Percentiles rank a stretch among this genome's conserved stretches.
phyloP scores from a whole-genome alignment of 2,329 filamentous ascomycete species.

The Apiospora marii region DNA sequence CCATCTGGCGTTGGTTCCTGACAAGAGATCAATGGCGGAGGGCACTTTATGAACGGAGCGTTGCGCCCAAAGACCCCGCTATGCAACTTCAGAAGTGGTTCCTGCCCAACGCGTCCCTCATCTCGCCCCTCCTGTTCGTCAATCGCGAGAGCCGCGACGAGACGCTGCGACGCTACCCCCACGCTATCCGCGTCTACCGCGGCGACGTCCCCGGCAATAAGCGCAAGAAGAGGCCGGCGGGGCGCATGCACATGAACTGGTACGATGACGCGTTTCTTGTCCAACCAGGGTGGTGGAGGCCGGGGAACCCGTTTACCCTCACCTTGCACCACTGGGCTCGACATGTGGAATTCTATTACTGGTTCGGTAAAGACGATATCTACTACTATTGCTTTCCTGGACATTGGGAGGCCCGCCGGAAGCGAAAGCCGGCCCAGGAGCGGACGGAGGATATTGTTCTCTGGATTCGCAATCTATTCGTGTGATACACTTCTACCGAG shows the following conservation, averaged over 20 bases:
- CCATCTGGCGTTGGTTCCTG: neutral
- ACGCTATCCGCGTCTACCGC: neutral
- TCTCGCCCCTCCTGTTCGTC: neutral
- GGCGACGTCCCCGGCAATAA: too few relatives aligned
- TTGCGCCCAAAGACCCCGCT: neutral
- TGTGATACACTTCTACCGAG: too few relatives aligned
- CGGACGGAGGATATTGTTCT: too few relatives aligned
- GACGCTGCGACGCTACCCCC: neutral
- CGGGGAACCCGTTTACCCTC: neutral
- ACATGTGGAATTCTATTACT: too few relatives aligned
- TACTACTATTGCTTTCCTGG: too few relatives aligned
- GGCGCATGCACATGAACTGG: neutral
- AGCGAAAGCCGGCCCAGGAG: too few relatives aligned
- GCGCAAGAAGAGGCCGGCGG: neutral
- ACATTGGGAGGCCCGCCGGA: too few relatives aligned
- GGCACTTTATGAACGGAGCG: neutral
- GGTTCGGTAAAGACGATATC: too few relatives aligned
- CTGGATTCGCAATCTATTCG: too few relatives aligned
- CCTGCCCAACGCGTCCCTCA: neutral
- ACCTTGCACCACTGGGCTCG: neutral
- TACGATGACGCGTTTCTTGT: neutral
- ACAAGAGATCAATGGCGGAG: neutral
- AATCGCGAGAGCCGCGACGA: neutral
- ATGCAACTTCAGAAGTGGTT: neutral
- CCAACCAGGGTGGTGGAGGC: neutral